Base-by-base conservation (phyloP, 345 rosid species). In the Theobroma cacao region DNA sequence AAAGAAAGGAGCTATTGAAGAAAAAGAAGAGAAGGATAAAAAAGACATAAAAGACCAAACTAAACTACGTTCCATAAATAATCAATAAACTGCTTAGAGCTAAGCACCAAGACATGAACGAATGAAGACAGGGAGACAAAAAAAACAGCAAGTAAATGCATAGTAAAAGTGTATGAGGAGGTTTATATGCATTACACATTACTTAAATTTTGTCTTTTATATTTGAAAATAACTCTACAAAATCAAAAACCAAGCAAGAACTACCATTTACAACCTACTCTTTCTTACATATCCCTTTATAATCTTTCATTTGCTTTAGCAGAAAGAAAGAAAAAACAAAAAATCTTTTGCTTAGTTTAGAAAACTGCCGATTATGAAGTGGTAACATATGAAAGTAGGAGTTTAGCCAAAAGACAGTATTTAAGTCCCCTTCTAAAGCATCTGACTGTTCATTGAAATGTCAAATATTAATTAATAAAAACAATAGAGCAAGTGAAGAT, bases 401-500 rank as follows among this genome's bases (percentile, higher is more conserved):
- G 48, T 65, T 64, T 64, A 64, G 40, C 41, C 36, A 64, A 64
- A 66, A 40, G 52, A 40, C 9, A 24, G 4, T 20, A 30, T 41
- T 40, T 48, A 68, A 67, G 45, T 43, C 55, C 12, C 36, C 22
- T 43, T 68, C n/a, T 43, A 43, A 6, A 31, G 22, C 4, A 68
- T 13, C 34, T 24, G 28, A 68, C 53, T 7, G 28, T 15, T 47
- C 48, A 30, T 48, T 17, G 59, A 70, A 70, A 28, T 47, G 9
- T 17, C 74, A 70, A 70, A 28, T 47, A 17, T 28, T 45, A 68
- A 68, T 15, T 41, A 68, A 45, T 68, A 48, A 33, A 17, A 24
- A 66, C 11, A 11, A 53, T 12, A 22, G 40, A 40, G 75, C 56
- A 48, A 24, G 62, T 62, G 36, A 76, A 77, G 26, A n/a, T 83